Percentiles rank a stretch among this genome's conserved stretches.
phyloP scores from a whole-genome alignment of 306 rosid species.

The Medicago arabica region DNA sequence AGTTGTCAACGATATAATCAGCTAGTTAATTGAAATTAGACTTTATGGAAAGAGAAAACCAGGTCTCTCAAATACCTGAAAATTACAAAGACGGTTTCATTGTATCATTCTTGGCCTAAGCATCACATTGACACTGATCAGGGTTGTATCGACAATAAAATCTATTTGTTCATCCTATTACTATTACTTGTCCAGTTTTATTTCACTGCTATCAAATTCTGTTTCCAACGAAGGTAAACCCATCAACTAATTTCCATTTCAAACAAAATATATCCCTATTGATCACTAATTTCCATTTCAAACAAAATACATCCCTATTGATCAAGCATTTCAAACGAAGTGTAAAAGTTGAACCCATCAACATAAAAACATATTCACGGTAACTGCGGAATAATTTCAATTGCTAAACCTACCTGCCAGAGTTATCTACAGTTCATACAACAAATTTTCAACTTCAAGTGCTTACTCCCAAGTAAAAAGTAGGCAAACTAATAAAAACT shows the following conservation, averaged over 20 bases:
- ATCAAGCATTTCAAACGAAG: constrained; percentile 28
- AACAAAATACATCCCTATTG: constrained; percentile 31
- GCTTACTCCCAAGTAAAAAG: constrained; percentile 7
- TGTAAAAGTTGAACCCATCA: constrained; percentile 22
- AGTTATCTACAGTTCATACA: constrained; percentile 35
- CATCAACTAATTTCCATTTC: constrained; percentile 18
- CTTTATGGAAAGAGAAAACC: constrained; percentile 15
- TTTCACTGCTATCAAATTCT: constrained; percentile 25
- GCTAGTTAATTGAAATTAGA: constrained; percentile 7
- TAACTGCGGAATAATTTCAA: constrained; percentile 25
- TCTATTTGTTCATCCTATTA: constrained; percentile 6
- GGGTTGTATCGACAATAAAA: background rate
- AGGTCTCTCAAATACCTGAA: background rate
- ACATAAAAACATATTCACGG: constrained; percentile 20
- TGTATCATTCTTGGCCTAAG: background rate
- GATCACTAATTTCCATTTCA: constrained; percentile 19
- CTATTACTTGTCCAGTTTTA: constrained; percentile 25
- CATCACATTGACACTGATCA: background rate
- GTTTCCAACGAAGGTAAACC: constrained; percentile 18
- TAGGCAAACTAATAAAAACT: constrained; percentile 1
- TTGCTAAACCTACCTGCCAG: constrained; percentile 30
- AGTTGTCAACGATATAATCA: background rate
- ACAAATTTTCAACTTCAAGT: constrained; percentile 21
- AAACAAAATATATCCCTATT: constrained; percentile 35
- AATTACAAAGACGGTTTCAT: background rate